Base-by-base conservation (phyloP, 352 stramenopile species). In the Bremia lactucae region DNA sequence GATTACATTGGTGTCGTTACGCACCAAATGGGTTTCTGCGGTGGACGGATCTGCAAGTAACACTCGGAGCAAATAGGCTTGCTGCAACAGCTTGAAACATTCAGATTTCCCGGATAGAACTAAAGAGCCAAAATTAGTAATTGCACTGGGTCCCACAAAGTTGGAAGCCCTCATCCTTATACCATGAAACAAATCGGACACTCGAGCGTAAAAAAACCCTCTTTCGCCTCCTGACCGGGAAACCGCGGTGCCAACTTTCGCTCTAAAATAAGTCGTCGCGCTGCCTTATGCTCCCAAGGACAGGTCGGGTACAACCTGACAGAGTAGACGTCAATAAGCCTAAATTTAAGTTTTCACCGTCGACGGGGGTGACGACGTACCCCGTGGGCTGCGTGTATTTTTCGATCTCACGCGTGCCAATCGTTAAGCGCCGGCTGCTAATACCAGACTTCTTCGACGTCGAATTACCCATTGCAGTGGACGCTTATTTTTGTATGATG, bases 171-270 rank as follows among this genome's bases (percentile, higher is more conserved):
- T 6, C n/a, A 15, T 33, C 11, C 10, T 13, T 40, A 44, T 25
- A 74, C 68, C 75, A 90, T 83, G 26, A 90, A 87, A 49, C 78
- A 91, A 45, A 91, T 91, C 26, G 78, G 78, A 38, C 78, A 91
- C 36, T 91, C 78, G 22, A 84, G 63, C 21, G 60, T 67, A 55
- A 83, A 87, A 28, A 42, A 65, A 36, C 59, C 71, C 31, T 88
- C 75, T 35, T 72, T 70, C 2, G 41, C 23, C 16, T 91, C 78
- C 20, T 66, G 63, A 8, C 78, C 78, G 0, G 55, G 65, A 58
- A 87, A 83, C 3, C 78, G 68, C 10, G 78, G 78, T 35, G 78
- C 78, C 36, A 91, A 60, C 46, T 84, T 85, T 38, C 68, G 66
- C 38, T 86, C 72, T 6, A 83, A 16, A 20, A 91, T 84, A 44